Evolutionary conservation across 2,329 filamentous ascomycete genomes (phyloP).

Genomic region (Ophiognomonia clavigignenti-juglandacearum): DNA sequence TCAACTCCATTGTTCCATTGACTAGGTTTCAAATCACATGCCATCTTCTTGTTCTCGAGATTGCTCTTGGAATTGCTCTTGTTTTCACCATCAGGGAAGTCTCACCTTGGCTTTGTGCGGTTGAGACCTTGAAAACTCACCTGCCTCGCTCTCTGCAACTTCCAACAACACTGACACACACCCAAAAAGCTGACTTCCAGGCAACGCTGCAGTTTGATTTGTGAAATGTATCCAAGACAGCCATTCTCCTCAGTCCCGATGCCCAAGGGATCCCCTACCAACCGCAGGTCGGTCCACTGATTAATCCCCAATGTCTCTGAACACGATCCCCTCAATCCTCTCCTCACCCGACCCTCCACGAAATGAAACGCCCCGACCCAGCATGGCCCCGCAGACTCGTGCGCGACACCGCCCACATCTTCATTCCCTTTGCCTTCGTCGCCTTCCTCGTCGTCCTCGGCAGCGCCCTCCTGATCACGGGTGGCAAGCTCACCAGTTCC

Average conservation of each 20-base stretch:
- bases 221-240: too few species aligned
- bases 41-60: neutral
- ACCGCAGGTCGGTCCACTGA: too few species aligned
- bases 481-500: constrained; percentile 3
- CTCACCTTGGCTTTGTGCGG: too few species aligned
- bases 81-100: constrained; percentile 1
- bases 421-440: constrained; percentile 9
- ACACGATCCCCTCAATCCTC: too few species aligned
- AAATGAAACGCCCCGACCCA: neutral
- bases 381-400: constrained; percentile 2
- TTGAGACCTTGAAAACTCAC: too few species aligned
- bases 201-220: too few species aligned
- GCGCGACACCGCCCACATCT: constrained; percentile 4
- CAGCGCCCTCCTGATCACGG: constrained; percentile 5
- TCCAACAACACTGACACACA: too few species aligned
- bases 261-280: too few species aligned
- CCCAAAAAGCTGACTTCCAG: too few species aligned
- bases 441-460: neutral
- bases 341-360: neutral
- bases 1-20: constrained; percentile 5
- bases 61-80: neutral
- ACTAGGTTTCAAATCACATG: neutral
- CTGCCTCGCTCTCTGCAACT: too few species aligned
- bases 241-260: too few species aligned
- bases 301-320: too few species aligned